Evolutionary conservation across 208 protist species (phyloP).

Genomic region (Leishmania lainsoni): DNA sequence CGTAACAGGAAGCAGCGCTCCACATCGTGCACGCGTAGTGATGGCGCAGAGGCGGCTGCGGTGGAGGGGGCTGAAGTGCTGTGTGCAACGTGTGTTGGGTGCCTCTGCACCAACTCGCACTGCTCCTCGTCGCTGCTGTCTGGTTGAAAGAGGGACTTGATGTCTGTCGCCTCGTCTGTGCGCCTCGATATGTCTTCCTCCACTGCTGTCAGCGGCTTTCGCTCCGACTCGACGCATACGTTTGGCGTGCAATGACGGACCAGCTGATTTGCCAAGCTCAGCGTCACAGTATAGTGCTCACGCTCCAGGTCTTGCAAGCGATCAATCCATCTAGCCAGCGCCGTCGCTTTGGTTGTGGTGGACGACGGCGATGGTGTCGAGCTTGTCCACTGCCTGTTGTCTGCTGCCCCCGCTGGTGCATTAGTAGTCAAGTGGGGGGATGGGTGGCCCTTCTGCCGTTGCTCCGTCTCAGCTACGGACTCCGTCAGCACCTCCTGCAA

Average conservation of each 20-base stretch:
- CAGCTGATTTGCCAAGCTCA: constrained; percentile 31
- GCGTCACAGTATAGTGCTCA: constrained; percentile 56
- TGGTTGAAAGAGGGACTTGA: constrained; percentile 21
- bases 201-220: background rate
- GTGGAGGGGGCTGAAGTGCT: background rate
- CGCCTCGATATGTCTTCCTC: background rate
- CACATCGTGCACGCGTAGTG: constrained; percentile 52
- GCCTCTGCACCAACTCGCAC: constrained; percentile 11
- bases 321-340: constrained; percentile 52
- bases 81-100: background rate
- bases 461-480: background rate
- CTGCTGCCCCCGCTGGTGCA: background rate
- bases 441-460: background rate
- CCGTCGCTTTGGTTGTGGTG: background rate
- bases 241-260: constrained; percentile 21
- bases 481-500: constrained; percentile 35
- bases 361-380: background rate
- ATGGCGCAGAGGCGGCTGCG: background rate
- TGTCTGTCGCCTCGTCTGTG: background rate
- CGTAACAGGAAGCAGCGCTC: constrained; percentile 38
- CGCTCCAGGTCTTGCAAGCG: constrained; percentile 53
- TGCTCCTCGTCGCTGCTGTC: constrained; percentile 21
- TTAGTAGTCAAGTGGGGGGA: background rate
- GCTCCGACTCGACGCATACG: background rate
- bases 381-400: background rate